Conservation (phyloP, 805 yeast genomes). For the Pichia nakasei region DNA sequence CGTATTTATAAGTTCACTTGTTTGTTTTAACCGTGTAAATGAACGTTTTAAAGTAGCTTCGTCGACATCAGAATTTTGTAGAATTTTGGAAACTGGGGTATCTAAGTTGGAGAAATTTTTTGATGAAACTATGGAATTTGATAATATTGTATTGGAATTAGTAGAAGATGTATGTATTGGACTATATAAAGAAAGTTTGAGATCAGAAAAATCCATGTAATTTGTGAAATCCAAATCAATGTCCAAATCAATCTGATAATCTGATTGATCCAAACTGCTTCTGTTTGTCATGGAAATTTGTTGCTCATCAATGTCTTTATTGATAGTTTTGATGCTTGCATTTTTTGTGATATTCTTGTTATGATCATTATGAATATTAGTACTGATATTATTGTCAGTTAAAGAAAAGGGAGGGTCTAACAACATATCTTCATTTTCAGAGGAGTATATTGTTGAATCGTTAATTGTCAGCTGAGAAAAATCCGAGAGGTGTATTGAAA, state of each 20-base stretch:
- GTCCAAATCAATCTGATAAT: background rate
- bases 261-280: background rate
- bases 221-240: background rate
- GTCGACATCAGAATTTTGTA: background rate
- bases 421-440: slow-evolving; percentile 1
- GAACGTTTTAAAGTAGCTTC: slow-evolving; percentile 11
- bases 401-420: background rate
- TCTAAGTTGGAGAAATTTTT: slow-evolving; percentile 4
- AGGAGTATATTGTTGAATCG: slow-evolving; percentile 2
- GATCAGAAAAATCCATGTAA: background rate
- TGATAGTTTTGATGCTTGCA: background rate
- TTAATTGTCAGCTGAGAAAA: slow-evolving; percentile 1
- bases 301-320: background rate
- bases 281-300: no score
- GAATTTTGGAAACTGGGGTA: slow-evolving; percentile 8
- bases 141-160: background rate
- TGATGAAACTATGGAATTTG: background rate
- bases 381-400: background rate
- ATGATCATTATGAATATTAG: background rate
- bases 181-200: background rate
- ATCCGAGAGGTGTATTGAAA: slow-evolving; percentile 1
- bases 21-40: slow-evolving; percentile 22
- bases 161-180: background rate
- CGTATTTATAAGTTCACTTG: slow-evolving; percentile 39
- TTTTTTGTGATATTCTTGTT: background rate